Base-by-base conservation (phyloP, 257 asterid species). In the Solanum gandarillasii region DNA sequence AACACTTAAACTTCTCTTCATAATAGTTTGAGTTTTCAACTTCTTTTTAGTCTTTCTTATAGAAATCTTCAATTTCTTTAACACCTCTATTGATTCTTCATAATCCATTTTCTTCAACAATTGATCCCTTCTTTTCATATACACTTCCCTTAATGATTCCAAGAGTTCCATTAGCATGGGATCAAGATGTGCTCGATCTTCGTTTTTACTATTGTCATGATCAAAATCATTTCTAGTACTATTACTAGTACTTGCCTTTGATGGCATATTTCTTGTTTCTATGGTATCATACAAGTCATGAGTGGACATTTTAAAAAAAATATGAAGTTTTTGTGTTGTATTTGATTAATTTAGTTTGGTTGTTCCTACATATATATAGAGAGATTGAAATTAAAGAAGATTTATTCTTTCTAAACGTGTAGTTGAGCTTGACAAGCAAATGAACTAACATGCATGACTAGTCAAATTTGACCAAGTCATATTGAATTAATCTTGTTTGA, bases 151-250 rank as follows among this genome's bases (percentile, higher is more conserved):
- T 73, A 91, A 91, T 0, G 90, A 67, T 35, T 94, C 96, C 41
- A 95, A 74, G 27, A 92, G 23, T 25, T 67, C 70, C 25, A 92
- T 46, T 31, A 93, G 31, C 90, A 89, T 89, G 12, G 91, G 91
- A 52, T 95, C 95, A 31, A 94, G 90, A 10, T 2, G 31, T 12
- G 20, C 18, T 95, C 95, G 3, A 95, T 93, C n/a, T 94, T 93
- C 96, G 94, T 94, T 78, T 93, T 86, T 25, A 91, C 73, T 62
- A 89, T 73, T 27, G 2, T 27, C 65, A 43, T 7, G 16, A 12
- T 43, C 65, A 43, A 79, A 79, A 79, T 43, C 36, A 39, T 79
- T 79, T 7, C n/a, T 0, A 7, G n/a, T 3, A 73, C 1, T 73
- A 13, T 13, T 78, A 13, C 65, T 25, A 7, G 60, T 25, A 1